phyloP scores from a whole-genome alignment of 768 basidiomycete genomes.

The Cantharellus cinnabarinus region DNA sequence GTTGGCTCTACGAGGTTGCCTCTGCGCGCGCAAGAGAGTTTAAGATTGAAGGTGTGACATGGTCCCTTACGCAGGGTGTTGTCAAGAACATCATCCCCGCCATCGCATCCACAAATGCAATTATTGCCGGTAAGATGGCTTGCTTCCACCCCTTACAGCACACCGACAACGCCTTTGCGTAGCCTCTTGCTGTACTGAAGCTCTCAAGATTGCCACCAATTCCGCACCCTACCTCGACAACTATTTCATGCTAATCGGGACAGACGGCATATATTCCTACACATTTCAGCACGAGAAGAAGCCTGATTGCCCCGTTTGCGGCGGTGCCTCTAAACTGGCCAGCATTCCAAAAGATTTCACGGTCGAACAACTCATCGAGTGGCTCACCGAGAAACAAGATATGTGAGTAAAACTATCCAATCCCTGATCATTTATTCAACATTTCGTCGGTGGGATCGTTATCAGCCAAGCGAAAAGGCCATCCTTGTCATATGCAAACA shows the following conservation, averaged over 20 bases:
- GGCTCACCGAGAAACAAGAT: constrained; percentile 69
- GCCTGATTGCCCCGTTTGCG: constrained; percentile 90
- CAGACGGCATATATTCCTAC: constrained; percentile 88
- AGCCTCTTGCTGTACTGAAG: constrained; percentile 98
- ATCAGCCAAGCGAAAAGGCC: constrained; percentile 91
- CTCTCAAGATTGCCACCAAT: constrained; percentile 94
- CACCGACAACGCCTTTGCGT: neutral
- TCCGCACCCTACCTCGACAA: constrained; percentile 90
- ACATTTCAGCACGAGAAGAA: constrained; percentile 92
- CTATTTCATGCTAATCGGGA: constrained; percentile 97
- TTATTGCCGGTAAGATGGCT: constrained; percentile 55
- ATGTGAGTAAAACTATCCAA: constrained; percentile 35
- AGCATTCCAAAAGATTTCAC: constrained; percentile 50
- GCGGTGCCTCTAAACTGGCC: constrained; percentile 68
- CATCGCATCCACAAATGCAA: constrained; percentile 95
- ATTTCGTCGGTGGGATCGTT: neutral
- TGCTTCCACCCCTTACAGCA: neutral
- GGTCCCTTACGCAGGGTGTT: constrained; percentile 93
- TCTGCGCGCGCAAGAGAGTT: constrained; percentile 73
- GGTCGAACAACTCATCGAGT: constrained; percentile 74
- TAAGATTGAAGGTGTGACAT: constrained; percentile 96
- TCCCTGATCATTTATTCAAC: neutral
- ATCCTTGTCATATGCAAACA: constrained; percentile 56
- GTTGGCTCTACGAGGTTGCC: constrained; percentile 76
- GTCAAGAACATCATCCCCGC: constrained; percentile 99